Base-by-base conservation (phyloP, 768 basidiomycete species). In the Mycena crocata region DNA sequence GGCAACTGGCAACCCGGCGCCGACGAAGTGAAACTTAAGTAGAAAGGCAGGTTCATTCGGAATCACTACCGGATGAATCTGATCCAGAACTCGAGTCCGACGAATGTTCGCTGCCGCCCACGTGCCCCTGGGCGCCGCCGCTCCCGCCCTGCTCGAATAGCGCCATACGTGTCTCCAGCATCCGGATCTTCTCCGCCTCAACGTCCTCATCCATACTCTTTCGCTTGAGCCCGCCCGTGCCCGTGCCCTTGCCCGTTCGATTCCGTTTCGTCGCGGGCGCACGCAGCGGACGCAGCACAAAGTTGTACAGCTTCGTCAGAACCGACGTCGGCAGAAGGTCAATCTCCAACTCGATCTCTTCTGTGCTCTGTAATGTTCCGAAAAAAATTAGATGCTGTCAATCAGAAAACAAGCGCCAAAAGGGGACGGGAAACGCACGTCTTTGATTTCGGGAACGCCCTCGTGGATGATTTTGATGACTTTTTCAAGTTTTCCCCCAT, bases 341-440 rank as follows among this genome's bases (percentile, higher is more conserved):
- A 74, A 99, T 99, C 80, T 99, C 98, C 45, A 99, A 88, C 78
- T 99, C 98, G 74, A 99, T 98, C 82, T 99, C 98, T 79, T 98
- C 95, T 49, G 92, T 93, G 78, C 94, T 95, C 94, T 95, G 82
- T 67, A 65, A 50, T 49, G 31, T 52, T 45, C 28, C 39, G 30
- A 58, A 26, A 50, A 60, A 68, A 44, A n/a, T 70, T 57, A 31
- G n/a, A n/a, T n/a, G n/a, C n/a, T 65, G 64, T 62, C 64, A 71
- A 55, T 59, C 35, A 45, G 23, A 40, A 35, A 61, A 49, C 42
- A 64, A 30, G 46, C 44, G 10, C 35, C 70, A 26, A 65, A 72
- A 66, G 45, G 23, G 66, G 60, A 39, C 37, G 46, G 31, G 35
- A 24, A 23, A 79, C 95, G 82, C 78, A 98, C 96, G 74, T 95